Evolutionary conservation across 2,329 filamentous ascomycete species (phyloP), one percentile per base, ranked within the genome.

Genomic region (Aspergillus fumigatiaffinis): DNA sequence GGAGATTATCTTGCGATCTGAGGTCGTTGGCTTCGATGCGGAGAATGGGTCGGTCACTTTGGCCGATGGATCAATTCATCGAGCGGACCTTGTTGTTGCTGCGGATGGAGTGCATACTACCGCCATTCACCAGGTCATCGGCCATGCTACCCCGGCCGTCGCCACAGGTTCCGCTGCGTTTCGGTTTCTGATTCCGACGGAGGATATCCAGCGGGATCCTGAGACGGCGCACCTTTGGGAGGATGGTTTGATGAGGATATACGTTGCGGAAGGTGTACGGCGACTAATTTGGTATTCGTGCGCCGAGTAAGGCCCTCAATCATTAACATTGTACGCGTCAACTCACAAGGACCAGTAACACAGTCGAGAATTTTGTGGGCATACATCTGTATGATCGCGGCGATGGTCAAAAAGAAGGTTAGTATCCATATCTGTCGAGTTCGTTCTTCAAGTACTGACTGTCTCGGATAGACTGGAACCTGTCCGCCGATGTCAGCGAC

Each of bases 171-270:
- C 66, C 44, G 63, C 60, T 23, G 69, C 68, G 2, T 71, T 71
- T 42, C 59, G 65, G 8, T 71, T 71, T 26, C 38, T 65, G 54
- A 35, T 67, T 2, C 51, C 63, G 1, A 64, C 50, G 63, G 47
- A 67, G 0, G 52, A 64, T 1, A 60, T 78, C 8, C 57, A 71
- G n/a, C 65, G 67, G 3, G 52, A 64, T 38, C 61, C 73, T 4
- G 68, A 72, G 1, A 56, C 26, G 12, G 41, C n/a, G 41, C 51
- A n/a, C 50, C 41, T 23, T 8, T 5, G 32, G 32, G 66, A 68
- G 35, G 77, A 73, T 8, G 73, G 72, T 3, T 74, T 79, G 73
- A 42, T 62, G 52, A 44, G 57, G 50, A 46, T 61, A 54, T 50
- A 69, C 20, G 52, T 65, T 14, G 64, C 56, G 4, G 68, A 68